Evolutionary conservation across 148 eudicot species (phyloP), one percentile per base, ranked within the genome.

Genomic region (Rhododendron simsii): DNA sequence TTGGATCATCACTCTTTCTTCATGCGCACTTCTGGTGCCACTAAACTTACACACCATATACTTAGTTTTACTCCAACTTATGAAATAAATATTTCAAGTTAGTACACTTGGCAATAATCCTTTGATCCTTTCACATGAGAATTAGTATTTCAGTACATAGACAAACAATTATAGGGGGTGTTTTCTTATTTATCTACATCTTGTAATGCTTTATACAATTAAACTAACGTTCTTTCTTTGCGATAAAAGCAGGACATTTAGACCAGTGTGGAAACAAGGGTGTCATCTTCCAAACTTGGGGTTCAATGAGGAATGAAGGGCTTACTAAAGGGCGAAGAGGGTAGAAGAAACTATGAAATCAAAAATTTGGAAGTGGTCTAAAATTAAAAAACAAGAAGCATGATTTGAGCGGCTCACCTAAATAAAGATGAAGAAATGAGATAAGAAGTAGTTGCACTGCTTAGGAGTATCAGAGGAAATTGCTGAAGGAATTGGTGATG

Each of bases 401-500:
- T 69, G n/a, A 9, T 20, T 41, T 6, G 15, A 61, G 67, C 16
- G 48, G 30, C 87, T 81, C 78, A 88, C 89, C 87, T 81, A 16
- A 41, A 88, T n/a, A 82, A 82, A 82, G 74, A 41, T 21, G 82
- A 65, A 81, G 35, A 76, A 77, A 37, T 16, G 26, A 44, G 16
- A 23, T 33, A 30, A 77, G 15, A 4, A 67, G 39, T 41, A 47
- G 51, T 5, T 81, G 85, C 44, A 63, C 50, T 61, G 50, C 74
- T 59, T 39, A 37, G 63, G 1, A 86, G 76, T 45, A 78, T 50
- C 21, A 30, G 86, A 82, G 73, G 84, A 87, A 82, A 50, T 79
- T 41, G 80, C 83, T 39, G 63, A 71, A 67, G 84, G 71, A 80
- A 44, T 85, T 85, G 84, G 86, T 90, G 91, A 87, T 41, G 84